Conservation (phyloP, 306 rosid species). For the Gastrolobium villosum region DNA sequence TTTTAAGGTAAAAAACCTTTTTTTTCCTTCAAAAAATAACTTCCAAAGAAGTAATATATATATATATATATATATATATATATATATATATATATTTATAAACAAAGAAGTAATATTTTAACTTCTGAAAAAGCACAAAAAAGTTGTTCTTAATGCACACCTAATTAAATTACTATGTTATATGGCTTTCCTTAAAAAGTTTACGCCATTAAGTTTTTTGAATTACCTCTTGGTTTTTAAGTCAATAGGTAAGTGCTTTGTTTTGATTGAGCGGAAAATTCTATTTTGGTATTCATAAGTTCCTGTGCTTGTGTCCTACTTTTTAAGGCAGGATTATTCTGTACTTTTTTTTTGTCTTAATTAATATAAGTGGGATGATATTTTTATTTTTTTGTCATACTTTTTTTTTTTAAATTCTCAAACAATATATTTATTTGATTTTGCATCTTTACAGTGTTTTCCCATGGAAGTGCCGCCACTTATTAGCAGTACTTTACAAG, state of each 20-base stretch:
- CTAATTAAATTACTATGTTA: neutral
- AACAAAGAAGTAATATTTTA: neutral
- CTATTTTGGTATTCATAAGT: slow-evolving; percentile 19
- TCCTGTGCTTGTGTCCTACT: slow-evolving; percentile 12
- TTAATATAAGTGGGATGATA: slow-evolving; percentile 2
- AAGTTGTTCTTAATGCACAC: neutral
- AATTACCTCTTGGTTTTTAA: neutral
- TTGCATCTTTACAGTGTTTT: slow-evolving; percentile 76
- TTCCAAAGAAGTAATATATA: neutral
- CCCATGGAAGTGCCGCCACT: slow-evolving; percentile 84
- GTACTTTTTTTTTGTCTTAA: neutral
- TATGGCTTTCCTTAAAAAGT: neutral
- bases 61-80: too few relatives aligned
- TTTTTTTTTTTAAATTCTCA: slow-evolving; percentile 10
- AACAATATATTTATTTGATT: slow-evolving; percentile 21
- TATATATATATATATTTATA: too few relatives aligned
- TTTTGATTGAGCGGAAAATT: neutral
- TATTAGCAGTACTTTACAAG: slow-evolving; percentile 89
- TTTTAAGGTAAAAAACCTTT: neutral
- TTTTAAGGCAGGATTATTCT: slow-evolving; percentile 22
- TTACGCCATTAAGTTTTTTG: neutral
- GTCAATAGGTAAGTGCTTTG: neutral
- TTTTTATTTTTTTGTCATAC: slow-evolving; percentile 17
- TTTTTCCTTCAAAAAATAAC: neutral
- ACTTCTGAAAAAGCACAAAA: neutral